Base-by-base conservation (phyloP, 2,329 filamentous ascomycete genomes). In the Blumeria hordei region DNA sequence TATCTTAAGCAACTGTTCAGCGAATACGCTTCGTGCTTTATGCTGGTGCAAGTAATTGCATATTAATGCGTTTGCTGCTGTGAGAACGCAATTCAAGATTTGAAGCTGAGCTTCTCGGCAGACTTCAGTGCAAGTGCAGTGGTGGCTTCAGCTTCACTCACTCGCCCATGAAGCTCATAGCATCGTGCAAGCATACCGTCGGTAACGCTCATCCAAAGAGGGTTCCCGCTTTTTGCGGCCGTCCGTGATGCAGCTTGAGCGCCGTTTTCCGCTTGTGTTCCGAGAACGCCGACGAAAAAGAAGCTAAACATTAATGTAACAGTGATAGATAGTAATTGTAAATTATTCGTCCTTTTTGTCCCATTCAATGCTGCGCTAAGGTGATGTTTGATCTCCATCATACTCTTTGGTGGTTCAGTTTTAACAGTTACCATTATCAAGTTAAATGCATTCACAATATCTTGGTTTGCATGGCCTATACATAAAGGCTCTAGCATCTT, bases 241-340 rank as follows among this genome's bases (percentile, higher is more conserved):
- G 85, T 81, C 44, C 74, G 75, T 28, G 75, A 74, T 28, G 80
- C 82, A 0, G 84, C 83, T 59, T 76, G 74, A 4, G 83, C 81
- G 63, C 82, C 85, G 68, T 88, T 88, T 57, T 85, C 73, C 0
- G 83, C 82, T 66, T 88, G 84, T 57, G 84, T 82, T 53, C 87
- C 87, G 88, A 95, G 63, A 4, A 64, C 60, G 52, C 62, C 61
- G 6, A 56, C 56, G 55, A 66, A 67, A 55, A 94, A 83, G 54
- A 80, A 77, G 63, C 76, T 80, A 54, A 84, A 83, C 83, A 95
- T 93, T 59, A 92, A 81, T 60, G 81, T 88, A 57, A 95, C 76
- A 6, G 83, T 81, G 59, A 95, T 83, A 51, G 81, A 81, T n/a
- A 88, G 75, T 55, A 88, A 82, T 59, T 93, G 84, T 34, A 78